These are phyloP conservation scores for Leersia perrieri DNA, from an alignment of 176 grass and related monocot species.

Conservation along the genomic window DNA sequence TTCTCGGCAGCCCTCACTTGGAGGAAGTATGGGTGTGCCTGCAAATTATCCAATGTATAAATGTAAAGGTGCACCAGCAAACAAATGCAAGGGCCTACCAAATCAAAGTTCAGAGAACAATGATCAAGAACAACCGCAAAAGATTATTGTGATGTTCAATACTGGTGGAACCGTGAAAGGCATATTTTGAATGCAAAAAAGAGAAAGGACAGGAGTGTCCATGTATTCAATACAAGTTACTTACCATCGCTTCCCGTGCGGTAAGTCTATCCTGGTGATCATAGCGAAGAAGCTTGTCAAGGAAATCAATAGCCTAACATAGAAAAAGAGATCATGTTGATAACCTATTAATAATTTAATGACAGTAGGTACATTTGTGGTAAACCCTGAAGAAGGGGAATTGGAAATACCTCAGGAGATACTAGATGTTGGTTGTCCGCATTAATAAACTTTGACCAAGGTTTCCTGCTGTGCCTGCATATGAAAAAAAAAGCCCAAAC, in stretches of 20 bases:
- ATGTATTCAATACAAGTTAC: neutral
- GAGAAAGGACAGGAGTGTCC: neutral
- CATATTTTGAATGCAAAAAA: neutral
- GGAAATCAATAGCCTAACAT: slow-evolving; percentile 88
- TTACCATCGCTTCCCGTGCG: slow-evolving; percentile 95
- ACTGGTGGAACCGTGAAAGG: neutral
- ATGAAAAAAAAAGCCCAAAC: neutral
- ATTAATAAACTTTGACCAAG: slow-evolving; percentile 92
- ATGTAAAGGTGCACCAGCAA: neutral
- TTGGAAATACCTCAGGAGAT: slow-evolving; percentile 69
- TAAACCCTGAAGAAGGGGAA: neutral
- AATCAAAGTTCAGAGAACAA: neutral
- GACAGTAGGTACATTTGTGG: neutral
- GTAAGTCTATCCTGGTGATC: slow-evolving; percentile 97
- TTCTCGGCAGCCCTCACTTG: slow-evolving; percentile 90
- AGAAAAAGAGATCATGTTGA: slow-evolving; percentile 18
- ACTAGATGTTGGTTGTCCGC: slow-evolving; percentile 90
- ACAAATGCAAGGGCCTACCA: neutral
- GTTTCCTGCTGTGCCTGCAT: slow-evolving; percentile 89
- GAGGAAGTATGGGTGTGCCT: slow-evolving; percentile 91
- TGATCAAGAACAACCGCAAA: neutral
- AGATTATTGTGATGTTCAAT: neutral
- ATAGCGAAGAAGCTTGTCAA: slow-evolving; percentile 95
- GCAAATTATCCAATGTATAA: slow-evolving; percentile 21
- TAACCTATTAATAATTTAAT: slow-evolving; percentile 3